These are phyloP conservation scores for Neurospora discreta DNA, from an alignment of 495 filamentous ascomycete species.

Conservation along the genomic window DNA sequence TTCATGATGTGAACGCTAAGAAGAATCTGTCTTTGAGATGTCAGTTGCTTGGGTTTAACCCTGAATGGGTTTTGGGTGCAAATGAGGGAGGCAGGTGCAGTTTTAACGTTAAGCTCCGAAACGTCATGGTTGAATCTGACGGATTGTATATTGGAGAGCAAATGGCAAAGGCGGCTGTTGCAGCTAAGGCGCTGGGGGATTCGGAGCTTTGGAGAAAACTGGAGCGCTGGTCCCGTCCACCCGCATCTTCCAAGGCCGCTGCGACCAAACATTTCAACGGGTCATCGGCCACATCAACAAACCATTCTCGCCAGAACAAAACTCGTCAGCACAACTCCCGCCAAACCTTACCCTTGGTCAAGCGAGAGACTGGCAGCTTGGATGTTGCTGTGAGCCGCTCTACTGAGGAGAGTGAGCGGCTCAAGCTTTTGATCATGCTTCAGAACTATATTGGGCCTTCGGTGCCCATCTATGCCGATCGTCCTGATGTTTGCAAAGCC, in stretches of 20 bases:
- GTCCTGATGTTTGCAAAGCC: slow-evolving; percentile 10
- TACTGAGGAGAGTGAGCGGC: not conserved
- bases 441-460: not conserved
- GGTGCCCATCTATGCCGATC: slow-evolving; percentile 1
- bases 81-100: not conserved
- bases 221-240: not conserved
- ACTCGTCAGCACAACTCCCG: not conserved
- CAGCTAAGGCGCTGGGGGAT: slow-evolving; percentile 4
- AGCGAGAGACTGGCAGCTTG: not conserved
- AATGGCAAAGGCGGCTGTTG: slow-evolving; percentile 1
- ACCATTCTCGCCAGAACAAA: not conserved
- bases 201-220: not conserved
- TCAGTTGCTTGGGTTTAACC: slow-evolving; percentile 23
- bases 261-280: not conserved
- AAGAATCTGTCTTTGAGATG: slow-evolving; percentile 12
- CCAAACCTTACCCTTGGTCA: not conserved
- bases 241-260: no score
- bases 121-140: not conserved
- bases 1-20: not conserved
- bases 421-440: slow-evolving; percentile 2
- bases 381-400: not conserved
- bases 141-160: not conserved
- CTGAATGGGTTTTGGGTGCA: not conserved
- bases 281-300: not conserved
- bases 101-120: slow-evolving; percentile 5